Evolutionary conservation across 2,329 filamentous ascomycete genomes (phyloP).

Genomic region (Cyclaneusma minus): DNA sequence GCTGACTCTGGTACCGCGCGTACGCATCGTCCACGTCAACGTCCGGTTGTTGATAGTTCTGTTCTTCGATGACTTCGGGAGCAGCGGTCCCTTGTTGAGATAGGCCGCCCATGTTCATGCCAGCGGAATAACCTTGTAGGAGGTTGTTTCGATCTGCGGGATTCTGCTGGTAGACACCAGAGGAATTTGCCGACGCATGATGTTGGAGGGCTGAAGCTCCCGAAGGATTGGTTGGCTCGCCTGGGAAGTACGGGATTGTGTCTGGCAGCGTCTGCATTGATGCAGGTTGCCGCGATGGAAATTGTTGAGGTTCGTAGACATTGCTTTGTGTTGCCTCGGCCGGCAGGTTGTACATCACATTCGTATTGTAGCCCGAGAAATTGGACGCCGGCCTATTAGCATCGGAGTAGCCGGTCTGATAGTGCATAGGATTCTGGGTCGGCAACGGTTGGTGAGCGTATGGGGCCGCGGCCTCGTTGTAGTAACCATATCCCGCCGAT

Average conservation of each 20-base stretch:
- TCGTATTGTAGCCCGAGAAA: conserved; percentile 43
- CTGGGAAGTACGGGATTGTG: conserved; percentile 61
- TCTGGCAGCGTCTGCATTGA: conserved; percentile 64
- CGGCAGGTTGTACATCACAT: conserved; percentile 68
- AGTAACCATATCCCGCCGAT: conserved; percentile 43
- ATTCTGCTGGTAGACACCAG: conserved; percentile 52
- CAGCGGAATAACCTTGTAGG: conserved; percentile 34
- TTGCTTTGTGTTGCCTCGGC: conserved; percentile 43
- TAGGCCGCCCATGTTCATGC: conserved; percentile 32
- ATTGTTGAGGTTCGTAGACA: conserved; percentile 67
- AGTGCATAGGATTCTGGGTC: too few species aligned
- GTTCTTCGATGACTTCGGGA: conserved; percentile 35
- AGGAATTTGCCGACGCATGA: conserved; percentile 32
- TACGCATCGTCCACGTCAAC: conserved; percentile 49
- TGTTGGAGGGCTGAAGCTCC: conserved; percentile 37
- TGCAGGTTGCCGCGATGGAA: conserved; percentile 60
- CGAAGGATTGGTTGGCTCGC: conserved; percentile 46
- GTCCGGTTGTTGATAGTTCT: conserved; percentile 38
- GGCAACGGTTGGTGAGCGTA: conserved; percentile 25
- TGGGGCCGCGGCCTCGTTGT: conserved; percentile 34
- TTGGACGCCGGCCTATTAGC: conserved; percentile 38
- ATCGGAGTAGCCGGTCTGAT: conserved; percentile 50
- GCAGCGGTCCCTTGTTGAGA: conserved; percentile 23
- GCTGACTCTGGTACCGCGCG: conserved; percentile 43
- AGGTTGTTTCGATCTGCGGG: conserved; percentile 37